Evolutionary conservation across 495 filamentous ascomycete genomes (phyloP), one percentile per base, ranked within the genome.

Genomic region (Penicillium malachiteum): DNA sequence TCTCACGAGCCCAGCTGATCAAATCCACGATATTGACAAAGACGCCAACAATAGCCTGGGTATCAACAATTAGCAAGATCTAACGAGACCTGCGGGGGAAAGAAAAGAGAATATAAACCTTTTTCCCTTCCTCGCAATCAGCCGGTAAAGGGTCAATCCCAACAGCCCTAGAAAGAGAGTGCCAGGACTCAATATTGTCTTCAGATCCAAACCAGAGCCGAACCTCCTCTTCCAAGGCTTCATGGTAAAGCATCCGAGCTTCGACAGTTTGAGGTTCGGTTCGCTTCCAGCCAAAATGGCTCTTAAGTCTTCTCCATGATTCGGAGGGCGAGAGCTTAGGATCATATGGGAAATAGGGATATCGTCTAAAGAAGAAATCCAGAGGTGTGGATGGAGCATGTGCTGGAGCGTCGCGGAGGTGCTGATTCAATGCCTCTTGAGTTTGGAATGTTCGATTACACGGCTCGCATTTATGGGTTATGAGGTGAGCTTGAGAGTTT

Each of bases 131-230:
- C 6, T 50, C 12, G 8, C 34, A 40, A 39, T 11, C 7, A 30
- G 4, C 1, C 30, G 64, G 63, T 16, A 65, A 45, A 6, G 62
- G 62, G 1, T 50, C 21, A 41, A 67, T 57, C 31, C 52, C 35
- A 4, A 67, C 52, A 18, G 64, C 64, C 18, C 64, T 59, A 39
- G 63, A 67, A 33, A 67, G 62, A 16, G 64, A 46, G 53, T 67
- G 64, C 63, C 64, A 67, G 17, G 62, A 48, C 9, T 13, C 37
- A 18, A 67, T 52, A 38, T 65, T 52, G 40, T 62, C 52, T n/a
- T 62, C 63, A 14, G 51, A 26, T 30, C 64, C 64, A 57, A 53
- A 67, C 59, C 62, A 67, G 5, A 67, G 35, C n/a, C 50, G 37
- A 32, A 67, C 41, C 37, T 67, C 63, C 17, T 58, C 34, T 11